Evolutionary conservation across 371 early-diverging fungal genomes (phyloP), one percentile per base, ranked within the genome.

Genomic region (Apophysomyces ossiformis): DNA sequence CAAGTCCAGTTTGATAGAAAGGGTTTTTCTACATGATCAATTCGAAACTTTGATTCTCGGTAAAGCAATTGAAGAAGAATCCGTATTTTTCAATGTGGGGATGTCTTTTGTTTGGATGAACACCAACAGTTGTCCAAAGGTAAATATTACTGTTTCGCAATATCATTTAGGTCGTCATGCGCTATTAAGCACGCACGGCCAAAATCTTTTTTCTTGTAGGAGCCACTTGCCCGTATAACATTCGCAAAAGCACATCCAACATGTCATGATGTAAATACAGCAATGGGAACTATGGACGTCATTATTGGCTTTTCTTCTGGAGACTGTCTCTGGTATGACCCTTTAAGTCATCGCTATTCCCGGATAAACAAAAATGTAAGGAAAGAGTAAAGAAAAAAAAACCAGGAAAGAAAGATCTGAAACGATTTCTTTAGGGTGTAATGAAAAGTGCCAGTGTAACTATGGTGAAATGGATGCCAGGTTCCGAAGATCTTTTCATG

Each of bases 381-480:
- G 69, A 4, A 50, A 50, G 18, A 45, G 16, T 0, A 13, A 18
- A 0, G 13, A 12, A 43, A 12, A n/a, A 45, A 2, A 18, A 1
- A 1, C 32, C 46, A n/a, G 46, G 16, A 12, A 21, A 18, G 4
- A 1, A 0, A 18, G 16, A 21, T 50, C 18, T 47, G n/a, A 18
- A 21, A 50, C 54, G 7, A 26, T 18, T 54, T 32, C 54, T 21
- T 50, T 69, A 92, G 84, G 91, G 92, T 6, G 70, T 84, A 44
- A 85, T 93, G 69, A 89, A 92, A 59, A 75, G 76, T 50, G 74
- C 84, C 1, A 76, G 85, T 7, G 96, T 93, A 8, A 90, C 89
- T 0, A 87, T 85, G 78, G 85, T 96, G 13, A 87, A 87, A 75
- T 98, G 98, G 98, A 74, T 97, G 59, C 97, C 97, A 1, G 93